Percentiles rank a stretch among this genome's conserved stretches.
Evolutionary conservation across 2,329 filamentous ascomycete species (phyloP).

Genomic region (Ophiostoma populinum): DNA sequence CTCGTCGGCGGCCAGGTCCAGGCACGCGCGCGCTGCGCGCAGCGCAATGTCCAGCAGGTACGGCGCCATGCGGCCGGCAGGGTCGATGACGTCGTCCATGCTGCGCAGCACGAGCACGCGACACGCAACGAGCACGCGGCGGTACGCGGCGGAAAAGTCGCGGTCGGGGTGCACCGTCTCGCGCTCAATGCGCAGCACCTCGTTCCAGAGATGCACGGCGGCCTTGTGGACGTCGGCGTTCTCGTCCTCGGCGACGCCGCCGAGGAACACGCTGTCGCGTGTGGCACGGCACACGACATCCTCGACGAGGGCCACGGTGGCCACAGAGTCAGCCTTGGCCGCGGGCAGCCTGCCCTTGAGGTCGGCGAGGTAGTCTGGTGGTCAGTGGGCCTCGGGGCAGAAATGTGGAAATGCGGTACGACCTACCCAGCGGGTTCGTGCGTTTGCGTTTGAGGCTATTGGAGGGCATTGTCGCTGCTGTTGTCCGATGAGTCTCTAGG

Average conservation of each 20-base stretch:
- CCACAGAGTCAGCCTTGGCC: conserved; percentile 5
- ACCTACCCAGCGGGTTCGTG: too few relatives aligned
- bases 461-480: too few relatives aligned
- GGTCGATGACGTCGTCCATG: too few relatives aligned
- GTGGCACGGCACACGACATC: background rate
- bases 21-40: conserved; percentile 28
- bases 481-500: too few relatives aligned
- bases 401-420: too few relatives aligned
- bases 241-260: background rate
- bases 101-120: background rate
- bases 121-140: conserved; percentile 47
- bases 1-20: background rate
- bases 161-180: too few relatives aligned
- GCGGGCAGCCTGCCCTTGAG: conserved; percentile 6
- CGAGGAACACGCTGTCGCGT: conserved; percentile 1
- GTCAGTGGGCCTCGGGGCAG: too few relatives aligned
- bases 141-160: too few relatives aligned
- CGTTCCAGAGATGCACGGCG: conserved; percentile 9
- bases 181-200: conserved; percentile 2
- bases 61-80: too few relatives aligned
- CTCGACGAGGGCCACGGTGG: conserved; percentile 6
- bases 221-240: conserved; percentile 1
- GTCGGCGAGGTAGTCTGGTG: background rate
- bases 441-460: too few relatives aligned
- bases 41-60: conserved; percentile 5